phyloP scores from a whole-genome alignment of 768 basidiomycete genomes.

The Psilocybe subaeruginosa region DNA sequence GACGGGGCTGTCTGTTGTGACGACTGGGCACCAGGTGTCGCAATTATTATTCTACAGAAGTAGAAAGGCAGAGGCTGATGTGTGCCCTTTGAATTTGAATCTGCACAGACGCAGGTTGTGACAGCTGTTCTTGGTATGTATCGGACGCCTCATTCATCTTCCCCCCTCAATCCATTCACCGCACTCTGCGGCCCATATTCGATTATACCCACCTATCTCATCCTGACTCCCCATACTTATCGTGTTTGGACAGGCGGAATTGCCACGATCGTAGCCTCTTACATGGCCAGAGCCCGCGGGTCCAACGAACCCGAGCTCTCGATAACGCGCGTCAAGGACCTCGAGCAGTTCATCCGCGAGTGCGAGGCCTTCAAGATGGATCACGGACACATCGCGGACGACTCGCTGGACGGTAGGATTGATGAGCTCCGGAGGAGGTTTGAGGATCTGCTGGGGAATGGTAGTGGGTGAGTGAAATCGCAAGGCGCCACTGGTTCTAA shows the following conservation, averaged over 20 bases:
- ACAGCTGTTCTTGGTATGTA: conserved; percentile 43
- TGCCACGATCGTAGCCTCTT: conserved; percentile 70
- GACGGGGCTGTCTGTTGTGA: conserved; percentile 58
- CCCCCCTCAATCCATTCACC: no score
- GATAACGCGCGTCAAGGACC: conserved; percentile 53
- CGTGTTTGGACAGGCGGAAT: no score
- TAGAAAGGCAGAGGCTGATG: no score
- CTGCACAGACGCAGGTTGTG: conserved; percentile 34
- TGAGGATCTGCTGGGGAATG: conserved; percentile 34
- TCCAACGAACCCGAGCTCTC: conserved; percentile 75
- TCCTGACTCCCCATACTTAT: no score
- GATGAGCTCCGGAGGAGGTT: conserved; percentile 22
- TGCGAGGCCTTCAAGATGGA: conserved; percentile 61
- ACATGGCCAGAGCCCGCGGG: conserved; percentile 70
- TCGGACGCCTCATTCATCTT: no score
- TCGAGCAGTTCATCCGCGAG: conserved; percentile 72
- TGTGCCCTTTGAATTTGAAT: not conserved
- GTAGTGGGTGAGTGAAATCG: conserved; percentile 22
- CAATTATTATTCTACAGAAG: not conserved
- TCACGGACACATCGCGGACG: conserved; percentile 43
- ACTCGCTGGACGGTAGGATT: conserved; percentile 36
- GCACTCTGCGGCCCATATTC: no score
- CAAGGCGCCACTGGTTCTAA: no score
- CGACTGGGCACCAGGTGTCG: conserved; percentile 40
- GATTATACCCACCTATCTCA: no score